These are phyloP conservation scores for Trichoderma asperellum DNA, from an alignment of 2,329 filamentous ascomycete species.

Conservation along the genomic window DNA sequence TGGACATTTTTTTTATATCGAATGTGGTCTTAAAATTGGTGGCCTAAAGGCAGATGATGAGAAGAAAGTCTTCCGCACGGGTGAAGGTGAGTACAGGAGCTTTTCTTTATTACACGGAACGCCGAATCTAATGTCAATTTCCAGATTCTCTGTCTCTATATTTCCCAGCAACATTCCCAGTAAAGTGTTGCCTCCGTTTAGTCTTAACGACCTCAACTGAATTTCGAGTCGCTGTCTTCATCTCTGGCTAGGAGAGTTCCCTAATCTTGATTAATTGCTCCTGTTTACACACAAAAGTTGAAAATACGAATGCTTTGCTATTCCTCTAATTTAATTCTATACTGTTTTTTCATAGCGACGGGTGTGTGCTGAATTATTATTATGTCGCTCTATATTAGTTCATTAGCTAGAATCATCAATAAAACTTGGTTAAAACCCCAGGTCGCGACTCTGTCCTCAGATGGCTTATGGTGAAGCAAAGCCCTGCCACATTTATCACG, in stretches of 20 bases:
- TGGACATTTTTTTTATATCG: not conserved
- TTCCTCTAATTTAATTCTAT: not conserved
- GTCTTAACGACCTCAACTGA: not conserved
- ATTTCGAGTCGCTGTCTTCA: not conserved
- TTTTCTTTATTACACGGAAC: not conserved
- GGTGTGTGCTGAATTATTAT: not conserved
- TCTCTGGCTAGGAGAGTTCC: not conserved
- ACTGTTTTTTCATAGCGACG: not conserved
- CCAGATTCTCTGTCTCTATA: not conserved
- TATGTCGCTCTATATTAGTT: not conserved
- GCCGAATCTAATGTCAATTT: not conserved
- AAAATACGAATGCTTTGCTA: not conserved
- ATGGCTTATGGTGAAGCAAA: too few species aligned
- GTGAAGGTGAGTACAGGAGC: not conserved
- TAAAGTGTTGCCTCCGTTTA: not conserved
- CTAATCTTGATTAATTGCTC: not conserved
- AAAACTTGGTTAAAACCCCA: not conserved
- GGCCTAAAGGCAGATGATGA: not conserved
- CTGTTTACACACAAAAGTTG: not conserved
- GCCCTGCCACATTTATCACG: not conserved
- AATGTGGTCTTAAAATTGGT: not conserved
- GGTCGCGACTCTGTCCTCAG: not conserved
- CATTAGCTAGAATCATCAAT: not conserved
- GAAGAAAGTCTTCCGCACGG: not conserved
- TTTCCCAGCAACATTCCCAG: not conserved